phyloP scores from a whole-genome alignment of 202 grass and related monocot genomes.

The Bolboschoenoplectus hybrid region DNA sequence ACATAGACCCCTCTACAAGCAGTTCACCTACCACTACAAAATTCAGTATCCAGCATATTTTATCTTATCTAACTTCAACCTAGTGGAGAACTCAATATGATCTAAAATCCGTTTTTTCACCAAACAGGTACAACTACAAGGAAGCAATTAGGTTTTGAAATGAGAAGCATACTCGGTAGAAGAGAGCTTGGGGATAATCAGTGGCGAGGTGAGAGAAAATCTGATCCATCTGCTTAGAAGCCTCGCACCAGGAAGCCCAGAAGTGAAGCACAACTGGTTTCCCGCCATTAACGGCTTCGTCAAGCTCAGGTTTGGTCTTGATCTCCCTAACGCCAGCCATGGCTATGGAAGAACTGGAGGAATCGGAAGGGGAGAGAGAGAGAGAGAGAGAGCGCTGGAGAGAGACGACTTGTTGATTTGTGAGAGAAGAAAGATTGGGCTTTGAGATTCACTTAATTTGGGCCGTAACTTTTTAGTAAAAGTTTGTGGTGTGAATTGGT shows the following conservation, averaged over 20 bases:
- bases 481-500: conserved; percentile 36
- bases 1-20: conserved; percentile 2
- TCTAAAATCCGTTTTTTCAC: not conserved
- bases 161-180: conserved; percentile 56
- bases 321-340: conserved; percentile 79
- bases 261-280: conserved; percentile 73
- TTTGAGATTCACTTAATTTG: not conserved
- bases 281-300: conserved; percentile 55
- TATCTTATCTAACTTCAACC: not conserved
- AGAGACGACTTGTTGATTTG: conserved; percentile 28
- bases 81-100: not conserved
- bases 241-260: conserved; percentile 96
- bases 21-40: not conserved
- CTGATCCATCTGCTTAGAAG: conserved; percentile 99
- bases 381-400: not conserved
- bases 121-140: not conserved
- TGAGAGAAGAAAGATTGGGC: conserved; percentile 28
- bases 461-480: conserved; percentile 36
- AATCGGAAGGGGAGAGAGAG: not conserved
- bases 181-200: conserved; percentile 74
- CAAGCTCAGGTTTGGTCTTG: conserved; percentile 63
- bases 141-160: not conserved
- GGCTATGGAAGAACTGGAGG: not conserved
- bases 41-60: not conserved
- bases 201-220: conserved; percentile 88